phyloP scores from a whole-genome alignment of 805 yeast species.

The Hanseniaspora pseudoguilliermondii region DNA sequence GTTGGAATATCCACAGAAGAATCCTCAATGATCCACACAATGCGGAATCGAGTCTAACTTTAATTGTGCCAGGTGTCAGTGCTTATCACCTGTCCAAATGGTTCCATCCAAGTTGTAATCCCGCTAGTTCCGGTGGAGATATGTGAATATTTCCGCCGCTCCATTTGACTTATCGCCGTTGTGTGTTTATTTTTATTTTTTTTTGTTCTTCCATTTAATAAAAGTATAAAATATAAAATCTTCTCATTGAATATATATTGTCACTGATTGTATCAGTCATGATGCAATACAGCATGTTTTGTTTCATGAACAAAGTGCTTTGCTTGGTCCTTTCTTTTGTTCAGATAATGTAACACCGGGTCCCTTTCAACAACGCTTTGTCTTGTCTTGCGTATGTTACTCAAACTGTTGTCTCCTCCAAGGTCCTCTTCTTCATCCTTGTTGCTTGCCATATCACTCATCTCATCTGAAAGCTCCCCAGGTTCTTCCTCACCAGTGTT shows the following conservation, averaged over 20 bases:
- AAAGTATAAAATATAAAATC: too few relatives aligned
- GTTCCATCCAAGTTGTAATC: background rate
- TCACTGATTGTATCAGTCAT: background rate
- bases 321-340: conserved; percentile 14
- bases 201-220: too few relatives aligned
- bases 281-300: conserved; percentile 7
- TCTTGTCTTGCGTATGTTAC: background rate
- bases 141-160: background rate
- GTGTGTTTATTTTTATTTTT: too few relatives aligned
- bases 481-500: background rate
- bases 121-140: background rate
- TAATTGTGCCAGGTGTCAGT: too few relatives aligned
- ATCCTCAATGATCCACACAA: too few relatives aligned
- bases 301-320: conserved; percentile 11
- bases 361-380: conserved; percentile 16
- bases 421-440: conserved; percentile 8
- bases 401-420: background rate
- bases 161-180: background rate
- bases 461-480: background rate
- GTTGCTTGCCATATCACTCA: background rate
- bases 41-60: too few relatives aligned
- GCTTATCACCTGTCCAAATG: too few relatives aligned
- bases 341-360: conserved; percentile 24
- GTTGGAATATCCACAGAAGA: background rate
- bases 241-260: background rate